These are phyloP conservation scores for Trypanosoma conorhini DNA, from an alignment of 208 protist genomes.

Conservation along the genomic window DNA sequence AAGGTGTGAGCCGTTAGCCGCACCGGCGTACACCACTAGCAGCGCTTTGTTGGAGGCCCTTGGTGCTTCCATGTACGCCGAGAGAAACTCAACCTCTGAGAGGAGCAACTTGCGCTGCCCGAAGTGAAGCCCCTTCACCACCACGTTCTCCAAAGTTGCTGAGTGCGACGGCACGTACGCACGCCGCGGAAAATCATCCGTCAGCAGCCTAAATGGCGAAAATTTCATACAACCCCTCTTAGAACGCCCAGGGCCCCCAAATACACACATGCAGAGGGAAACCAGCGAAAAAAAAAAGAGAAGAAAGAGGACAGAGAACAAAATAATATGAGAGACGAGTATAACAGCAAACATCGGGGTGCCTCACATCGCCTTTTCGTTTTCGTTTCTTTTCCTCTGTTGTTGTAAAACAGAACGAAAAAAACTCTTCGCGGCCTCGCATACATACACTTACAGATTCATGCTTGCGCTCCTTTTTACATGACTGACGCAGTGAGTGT, in stretches of 20 bases:
- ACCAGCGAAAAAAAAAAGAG: background rate
- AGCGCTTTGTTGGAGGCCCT: slow-evolving; percentile 32
- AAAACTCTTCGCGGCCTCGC: background rate
- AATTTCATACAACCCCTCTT: slow-evolving; percentile 49
- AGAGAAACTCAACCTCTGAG: slow-evolving; percentile 94
- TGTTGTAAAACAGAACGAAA: background rate
- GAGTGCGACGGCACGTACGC: slow-evolving; percentile 58
- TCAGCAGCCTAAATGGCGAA: slow-evolving; percentile 36
- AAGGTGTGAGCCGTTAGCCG: slow-evolving; percentile 94
- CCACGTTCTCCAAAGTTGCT: slow-evolving; percentile 36
- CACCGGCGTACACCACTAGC: slow-evolving; percentile 93
- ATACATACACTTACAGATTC: background rate
- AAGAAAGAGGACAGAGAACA: background rate
- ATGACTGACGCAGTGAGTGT: background rate
- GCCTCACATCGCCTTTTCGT: background rate
- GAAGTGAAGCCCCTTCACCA: slow-evolving; percentile 91
- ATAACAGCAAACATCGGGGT: background rate
- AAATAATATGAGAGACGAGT: slow-evolving; percentile 3
- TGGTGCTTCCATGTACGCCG: slow-evolving; percentile 31
- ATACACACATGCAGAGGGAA: background rate
- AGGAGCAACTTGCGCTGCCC: slow-evolving; percentile 95
- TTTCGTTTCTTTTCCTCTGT: background rate
- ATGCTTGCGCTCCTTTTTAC: background rate
- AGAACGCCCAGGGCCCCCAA: slow-evolving; percentile 3
- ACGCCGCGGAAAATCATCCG: slow-evolving; percentile 37